Evolutionary conservation across 768 basidiomycete species (phyloP), one percentile per base, ranked within the genome.

Genomic region (Baorangia bicolor): DNA sequence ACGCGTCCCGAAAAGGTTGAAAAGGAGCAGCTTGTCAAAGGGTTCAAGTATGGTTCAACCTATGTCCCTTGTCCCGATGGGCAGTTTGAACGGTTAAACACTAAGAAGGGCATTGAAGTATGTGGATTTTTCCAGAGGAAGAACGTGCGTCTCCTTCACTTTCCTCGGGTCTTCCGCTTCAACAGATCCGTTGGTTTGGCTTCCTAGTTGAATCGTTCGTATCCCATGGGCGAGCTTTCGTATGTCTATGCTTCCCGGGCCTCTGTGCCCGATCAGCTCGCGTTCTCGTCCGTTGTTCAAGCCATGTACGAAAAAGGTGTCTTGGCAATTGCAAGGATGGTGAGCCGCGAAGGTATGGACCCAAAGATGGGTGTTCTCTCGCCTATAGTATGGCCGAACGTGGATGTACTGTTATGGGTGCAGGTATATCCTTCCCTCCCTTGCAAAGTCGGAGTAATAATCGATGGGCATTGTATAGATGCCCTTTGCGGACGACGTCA

Each of bases 401-500:
- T 90, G 11, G 92, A 97, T 63, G 91, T 85, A 65, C 74, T 96
- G 54, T 77, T 93, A 44, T 97, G 89, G 91, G 83, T 83, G 21
- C 87, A 87, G 75, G 94, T 92, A 64, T 42, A 76, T 66, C n/a
- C 13, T 25, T 37, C 30, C 42, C 11, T 23, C 30, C 25, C 31
- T 14, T 38, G 2, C 25, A 30, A 21, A 39, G 20, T 41, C 16
- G 28, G 34, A 10, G 14, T 43, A 7, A 31, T 38, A 31, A 49
- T 9, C 41, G 25, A 49, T 34, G 12, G 27, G 12, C 38, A 3
- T 49, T 23, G 35, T 20, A n/a, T 60, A 95, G 93, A 83, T 98
- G 81, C 96, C 96, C 0, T 98, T 97, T 66, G 93, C 93, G 2
- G 96, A 99, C 68, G 96, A 99, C 63, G 78, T 94, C 49, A 84